phyloP scores from a whole-genome alignment of 805 yeast genomes.

The Monosporozyma siamensis region DNA sequence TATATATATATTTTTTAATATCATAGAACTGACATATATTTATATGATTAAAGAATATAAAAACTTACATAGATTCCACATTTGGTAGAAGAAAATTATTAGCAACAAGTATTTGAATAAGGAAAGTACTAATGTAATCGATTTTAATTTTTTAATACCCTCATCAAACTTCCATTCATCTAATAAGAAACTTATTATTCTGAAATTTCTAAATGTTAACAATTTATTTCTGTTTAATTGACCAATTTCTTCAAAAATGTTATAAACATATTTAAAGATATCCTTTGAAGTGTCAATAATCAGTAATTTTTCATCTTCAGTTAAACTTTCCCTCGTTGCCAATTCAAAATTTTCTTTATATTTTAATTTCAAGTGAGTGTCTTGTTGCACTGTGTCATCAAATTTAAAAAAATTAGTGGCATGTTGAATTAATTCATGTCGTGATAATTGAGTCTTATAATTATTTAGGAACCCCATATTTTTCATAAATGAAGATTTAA shows the following conservation, averaged over 20 bases:
- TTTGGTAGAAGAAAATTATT: neutral
- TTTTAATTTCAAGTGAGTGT: conserved; percentile 49
- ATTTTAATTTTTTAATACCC: neutral
- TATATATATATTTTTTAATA: too few species aligned
- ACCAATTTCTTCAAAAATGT: conserved; percentile 59
- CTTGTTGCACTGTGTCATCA: conserved; percentile 43
- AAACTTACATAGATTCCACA: neutral
- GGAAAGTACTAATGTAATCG: neutral
- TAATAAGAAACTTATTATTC: conserved; percentile 31
- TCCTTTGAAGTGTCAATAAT: conserved; percentile 58
- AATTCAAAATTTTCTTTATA: conserved; percentile 74
- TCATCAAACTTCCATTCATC: conserved; percentile 29
- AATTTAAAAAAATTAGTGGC: conserved; percentile 57
- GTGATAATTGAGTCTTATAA: conserved; percentile 22
- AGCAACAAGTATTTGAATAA: neutral
- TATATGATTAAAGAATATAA: neutral
- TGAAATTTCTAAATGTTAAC: conserved; percentile 45
- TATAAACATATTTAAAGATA: conserved; percentile 54
- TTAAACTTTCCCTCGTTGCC: conserved; percentile 58
- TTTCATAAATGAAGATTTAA: conserved; percentile 55
- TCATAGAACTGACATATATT: too few species aligned
- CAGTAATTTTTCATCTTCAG: conserved; percentile 62
- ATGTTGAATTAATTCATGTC: conserved; percentile 26
- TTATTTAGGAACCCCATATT: conserved; percentile 71
- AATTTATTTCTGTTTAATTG: conserved; percentile 51